A percentile compares a stretch with the other conserved stretches of the same genome.
phyloP scores from a whole-genome alignment of 2,329 filamentous ascomycete genomes.

The Penicillium paneum region DNA sequence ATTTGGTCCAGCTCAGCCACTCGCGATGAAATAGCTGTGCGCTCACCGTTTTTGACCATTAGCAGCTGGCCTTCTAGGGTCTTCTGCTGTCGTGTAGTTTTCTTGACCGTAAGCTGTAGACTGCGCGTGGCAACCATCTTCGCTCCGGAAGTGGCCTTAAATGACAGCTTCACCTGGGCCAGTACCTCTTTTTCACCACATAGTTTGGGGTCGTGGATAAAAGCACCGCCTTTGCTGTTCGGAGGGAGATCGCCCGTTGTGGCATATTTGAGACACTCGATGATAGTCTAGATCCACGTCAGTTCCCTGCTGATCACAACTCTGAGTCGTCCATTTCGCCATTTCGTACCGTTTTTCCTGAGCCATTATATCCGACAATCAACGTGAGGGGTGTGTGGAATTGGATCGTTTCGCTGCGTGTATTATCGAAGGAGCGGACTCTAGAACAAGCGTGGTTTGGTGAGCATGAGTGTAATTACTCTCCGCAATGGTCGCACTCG shows the following conservation, averaged over 20 bases:
- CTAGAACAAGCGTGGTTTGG: conserved; percentile 33
- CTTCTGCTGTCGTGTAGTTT: conserved; percentile 70
- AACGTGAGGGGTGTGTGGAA: conserved; percentile 90
- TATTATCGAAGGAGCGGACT: conserved; percentile 81
- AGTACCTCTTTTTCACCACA: conserved; percentile 80
- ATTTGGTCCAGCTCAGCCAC: conserved; percentile 78
- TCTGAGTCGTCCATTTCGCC: not conserved
- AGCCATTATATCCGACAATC: conserved; percentile 96
- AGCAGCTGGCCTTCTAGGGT: conserved; percentile 77
- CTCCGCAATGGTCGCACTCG: conserved; percentile 1
- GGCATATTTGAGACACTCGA: conserved; percentile 97
- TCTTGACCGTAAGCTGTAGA: conserved; percentile 82
- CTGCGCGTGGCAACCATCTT: conserved; percentile 81
- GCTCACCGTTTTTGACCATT: conserved; percentile 75
- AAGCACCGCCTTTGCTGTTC: conserved; percentile 83
- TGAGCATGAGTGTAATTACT: conserved; percentile 1
- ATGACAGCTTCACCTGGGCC: conserved; percentile 87
- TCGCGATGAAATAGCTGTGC: conserved; percentile 72
- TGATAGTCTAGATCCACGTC: conserved; percentile 65
- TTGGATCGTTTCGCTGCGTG: conserved; percentile 70
- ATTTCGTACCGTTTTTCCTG: conserved; percentile 75
- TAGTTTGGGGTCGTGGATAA: conserved; percentile 94
- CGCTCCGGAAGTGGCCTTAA: conserved; percentile 72
- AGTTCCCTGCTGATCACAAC: conserved; percentile 1
- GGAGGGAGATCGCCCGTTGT: conserved; percentile 91